A percentile compares a stretch with the other conserved stretches of the same genome.
Conservation (phyloP, 164 flowering plant species). For the Macadamia integrifolia region DNA sequence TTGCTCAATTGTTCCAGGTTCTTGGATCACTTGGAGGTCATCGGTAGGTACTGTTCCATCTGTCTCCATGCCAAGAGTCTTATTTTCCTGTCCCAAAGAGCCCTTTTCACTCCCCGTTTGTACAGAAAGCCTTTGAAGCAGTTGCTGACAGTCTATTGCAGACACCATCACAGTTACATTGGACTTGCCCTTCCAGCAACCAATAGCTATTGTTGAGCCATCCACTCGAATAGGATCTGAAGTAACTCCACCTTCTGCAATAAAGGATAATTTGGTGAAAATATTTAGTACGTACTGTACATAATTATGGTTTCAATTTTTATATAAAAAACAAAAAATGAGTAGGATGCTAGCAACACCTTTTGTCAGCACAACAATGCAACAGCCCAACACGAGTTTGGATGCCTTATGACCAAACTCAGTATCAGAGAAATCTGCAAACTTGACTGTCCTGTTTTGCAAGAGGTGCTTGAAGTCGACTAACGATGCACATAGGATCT, state of each 20-base stretch:
- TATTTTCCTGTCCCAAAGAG: slow-evolving; percentile 11
- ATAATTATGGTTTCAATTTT: not conserved
- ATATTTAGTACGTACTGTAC: not conserved
- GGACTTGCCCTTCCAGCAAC: slow-evolving; percentile 90
- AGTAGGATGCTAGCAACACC: slow-evolving; percentile 34
- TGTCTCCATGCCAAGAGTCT: not conserved
- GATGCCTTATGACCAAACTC: slow-evolving; percentile 66
- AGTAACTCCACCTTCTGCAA: slow-evolving; percentile 30
- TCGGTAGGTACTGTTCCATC: not conserved
- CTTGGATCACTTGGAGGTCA: not conserved
- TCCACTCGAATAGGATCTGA: slow-evolving; percentile 32
- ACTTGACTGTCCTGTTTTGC: slow-evolving; percentile 65
- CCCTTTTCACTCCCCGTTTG: slow-evolving; percentile 22
- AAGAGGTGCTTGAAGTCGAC: slow-evolving; percentile 84
- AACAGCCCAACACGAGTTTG: slow-evolving; percentile 63
- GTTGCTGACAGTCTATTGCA: slow-evolving; percentile 68
- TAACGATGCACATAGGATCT: slow-evolving; percentile 51
- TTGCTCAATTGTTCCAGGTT: not conserved
- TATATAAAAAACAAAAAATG: too few species aligned
- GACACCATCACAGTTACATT: slow-evolving; percentile 79
- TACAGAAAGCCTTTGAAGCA: slow-evolving; percentile 59
- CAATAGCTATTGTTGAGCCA: slow-evolving; percentile 71
- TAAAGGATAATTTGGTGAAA: slow-evolving; percentile 2
- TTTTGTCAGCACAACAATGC: slow-evolving; percentile 57
- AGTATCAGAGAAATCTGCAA: slow-evolving; percentile 71